Base-by-base conservation (phyloP, 1,284 basidiomycete genomes). In the Ceratobasidium sp. region DNA sequence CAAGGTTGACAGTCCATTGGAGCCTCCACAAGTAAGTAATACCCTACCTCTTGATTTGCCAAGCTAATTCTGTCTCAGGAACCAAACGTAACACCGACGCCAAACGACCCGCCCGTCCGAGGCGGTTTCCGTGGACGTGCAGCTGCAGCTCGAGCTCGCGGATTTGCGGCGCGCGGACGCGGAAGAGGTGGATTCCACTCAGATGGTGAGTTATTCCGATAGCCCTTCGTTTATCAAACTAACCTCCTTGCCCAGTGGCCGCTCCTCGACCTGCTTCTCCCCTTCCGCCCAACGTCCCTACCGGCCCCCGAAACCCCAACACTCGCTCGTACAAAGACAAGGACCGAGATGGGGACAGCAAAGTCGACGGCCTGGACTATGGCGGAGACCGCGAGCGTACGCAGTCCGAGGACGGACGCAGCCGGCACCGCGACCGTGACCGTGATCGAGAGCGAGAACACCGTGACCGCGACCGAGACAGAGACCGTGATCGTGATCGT, bases 341-440 rank as follows among this genome's bases (percentile, higher is more conserved):
- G 84, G 93, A 95, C 82, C 88, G 93, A 49, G 92, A 94, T 81
- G 89, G 89, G 15, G 93, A 92, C 81, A 91, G 91, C 76, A 91
- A 92, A 52, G 91, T 92, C 8, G 92, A 94, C 80, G 93, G 93
- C n/a, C 83, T 95, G 81, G 94, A 95, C 81, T 95, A 95, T 80
- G 92, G 92, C 6, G 92, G 91, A 6, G 88, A 86, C 15, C 84
- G 82, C 22, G 85, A 81, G 46, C 51, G 69, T 34, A 61, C 69
- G 84, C 84, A 78, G 82, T 82, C 80, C 82, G 81, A 79, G 85
- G 84, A 77, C 83, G 88, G 80, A 89, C 87, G 74, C 85, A 88
- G 0, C 64, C 85, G 89, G 79, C 75, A 83, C 70, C 77, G 76
- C 3, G 76, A 76, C n/a, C 67, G 70, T 5, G 78, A 77, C 17